Percentiles rank a stretch among this genome's conserved stretches.
These are phyloP conservation scores for Solanum bukasovii DNA, from an alignment of 257 asterid species.

Conservation along the genomic window DNA sequence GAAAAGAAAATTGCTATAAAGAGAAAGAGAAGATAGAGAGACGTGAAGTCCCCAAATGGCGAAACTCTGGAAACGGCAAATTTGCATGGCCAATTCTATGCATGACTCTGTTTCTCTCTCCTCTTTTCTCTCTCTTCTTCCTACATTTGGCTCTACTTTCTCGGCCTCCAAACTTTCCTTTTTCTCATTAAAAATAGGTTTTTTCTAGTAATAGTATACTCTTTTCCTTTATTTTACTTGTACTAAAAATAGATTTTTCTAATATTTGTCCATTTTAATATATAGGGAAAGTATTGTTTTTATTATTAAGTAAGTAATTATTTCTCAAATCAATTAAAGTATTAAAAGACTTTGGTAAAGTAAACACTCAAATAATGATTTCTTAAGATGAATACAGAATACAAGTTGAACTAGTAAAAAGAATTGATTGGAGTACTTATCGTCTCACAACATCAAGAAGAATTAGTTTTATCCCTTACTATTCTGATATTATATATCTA, in stretches of 20 bases:
- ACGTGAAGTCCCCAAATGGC: conserved; percentile 56
- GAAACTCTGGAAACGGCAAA: conserved; percentile 50
- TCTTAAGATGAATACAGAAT: not conserved
- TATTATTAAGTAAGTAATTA: not conserved
- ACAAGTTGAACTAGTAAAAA: not conserved
- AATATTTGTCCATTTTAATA: not conserved
- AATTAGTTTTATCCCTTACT: not conserved
- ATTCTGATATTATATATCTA: not conserved
- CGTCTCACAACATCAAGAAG: not conserved
- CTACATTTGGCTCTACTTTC: not conserved
- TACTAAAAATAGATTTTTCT: not conserved
- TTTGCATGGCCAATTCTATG: conserved; percentile 39
- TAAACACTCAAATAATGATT: not conserved
- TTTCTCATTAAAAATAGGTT: not conserved
- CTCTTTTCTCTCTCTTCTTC: not conserved
- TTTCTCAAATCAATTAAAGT: not conserved
- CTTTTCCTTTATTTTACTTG: not conserved
- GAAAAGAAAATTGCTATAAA: not conserved
- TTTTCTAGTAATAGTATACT: not conserved
- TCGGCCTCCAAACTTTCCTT: not conserved
- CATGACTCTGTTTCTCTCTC: conserved; percentile 7
- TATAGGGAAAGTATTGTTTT: not conserved
- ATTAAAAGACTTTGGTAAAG: not conserved
- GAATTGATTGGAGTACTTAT: not conserved
- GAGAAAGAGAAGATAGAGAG: conserved; percentile 24